Conservation (phyloP, 495 filamentous ascomycete genomes). For the Penicillium longicatenatum region DNA sequence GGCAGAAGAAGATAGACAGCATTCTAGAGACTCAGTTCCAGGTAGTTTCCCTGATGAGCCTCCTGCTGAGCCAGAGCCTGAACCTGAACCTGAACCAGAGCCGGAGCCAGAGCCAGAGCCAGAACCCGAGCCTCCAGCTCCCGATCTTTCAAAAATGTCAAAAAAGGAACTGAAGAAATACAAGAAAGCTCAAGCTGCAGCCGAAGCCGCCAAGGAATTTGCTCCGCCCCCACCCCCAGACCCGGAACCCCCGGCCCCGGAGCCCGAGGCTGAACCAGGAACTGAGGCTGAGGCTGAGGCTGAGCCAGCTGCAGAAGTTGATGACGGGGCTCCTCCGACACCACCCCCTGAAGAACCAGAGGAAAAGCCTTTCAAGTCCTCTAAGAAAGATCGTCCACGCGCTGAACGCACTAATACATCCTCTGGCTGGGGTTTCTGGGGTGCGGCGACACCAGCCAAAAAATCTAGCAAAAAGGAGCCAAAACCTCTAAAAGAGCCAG, state of each 20-base stretch:
- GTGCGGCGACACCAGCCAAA: slow-evolving; percentile 50
- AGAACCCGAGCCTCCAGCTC: slow-evolving; percentile 10
- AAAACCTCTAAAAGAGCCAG: slow-evolving; percentile 22
- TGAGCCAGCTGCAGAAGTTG: slow-evolving; percentile 18
- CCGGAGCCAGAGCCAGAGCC: slow-evolving; percentile 33
- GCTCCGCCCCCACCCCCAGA: slow-evolving; percentile 54
- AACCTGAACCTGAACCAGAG: slow-evolving; percentile 5
- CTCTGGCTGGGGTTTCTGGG: slow-evolving; percentile 63
- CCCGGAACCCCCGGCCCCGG: slow-evolving; percentile 16
- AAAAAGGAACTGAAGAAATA: slow-evolving; percentile 36
- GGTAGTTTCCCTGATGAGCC: slow-evolving; percentile 35
- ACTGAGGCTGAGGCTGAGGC: slow-evolving; percentile 16
- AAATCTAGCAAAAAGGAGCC: slow-evolving; percentile 48
- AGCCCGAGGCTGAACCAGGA: slow-evolving; percentile 14
- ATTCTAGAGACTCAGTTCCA: slow-evolving; percentile 34
- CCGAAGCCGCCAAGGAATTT: slow-evolving; percentile 71
- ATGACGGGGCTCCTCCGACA: slow-evolving; percentile 47
- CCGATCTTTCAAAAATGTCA: slow-evolving; percentile 30
- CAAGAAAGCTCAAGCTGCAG: slow-evolving; percentile 36
- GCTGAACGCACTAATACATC: slow-evolving; percentile 50
- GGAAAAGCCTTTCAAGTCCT: slow-evolving; percentile 47
- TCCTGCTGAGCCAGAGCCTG: slow-evolving; percentile 17
- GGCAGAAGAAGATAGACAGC: slow-evolving; percentile 21
- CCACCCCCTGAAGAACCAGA: slow-evolving; percentile 41
- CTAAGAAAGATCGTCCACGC: slow-evolving; percentile 61